phyloP scores from a whole-genome alignment of 495 filamentous ascomycete genomes.

The Trichoderma reesei region DNA sequence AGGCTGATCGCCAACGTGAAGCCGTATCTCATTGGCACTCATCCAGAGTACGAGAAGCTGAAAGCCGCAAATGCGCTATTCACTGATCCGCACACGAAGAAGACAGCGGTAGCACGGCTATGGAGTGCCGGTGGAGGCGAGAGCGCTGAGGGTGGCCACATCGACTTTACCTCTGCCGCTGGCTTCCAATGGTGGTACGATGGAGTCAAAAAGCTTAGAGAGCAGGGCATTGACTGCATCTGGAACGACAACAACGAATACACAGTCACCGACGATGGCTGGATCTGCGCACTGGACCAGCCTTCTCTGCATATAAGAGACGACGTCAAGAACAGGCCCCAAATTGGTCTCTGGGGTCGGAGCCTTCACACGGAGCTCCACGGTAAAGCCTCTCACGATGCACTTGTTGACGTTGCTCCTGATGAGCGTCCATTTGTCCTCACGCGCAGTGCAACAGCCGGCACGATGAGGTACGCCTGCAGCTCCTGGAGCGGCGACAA shows the following conservation, averaged over 20 bases:
- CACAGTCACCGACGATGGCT: constrained; percentile 53
- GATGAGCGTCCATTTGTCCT: constrained; percentile 52
- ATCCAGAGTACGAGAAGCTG: constrained; percentile 52
- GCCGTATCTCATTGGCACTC: constrained; percentile 55
- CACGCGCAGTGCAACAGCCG: constrained; percentile 57
- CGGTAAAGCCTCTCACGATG: constrained; percentile 57
- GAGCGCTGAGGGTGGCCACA: constrained; percentile 57
- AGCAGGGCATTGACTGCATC: constrained; percentile 55
- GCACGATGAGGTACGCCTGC: constrained; percentile 55
- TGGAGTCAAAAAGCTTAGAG: constrained; percentile 48
- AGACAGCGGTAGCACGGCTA: constrained; percentile 47
- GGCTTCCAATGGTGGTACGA: constrained; percentile 64
- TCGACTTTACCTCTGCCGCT: constrained; percentile 55
- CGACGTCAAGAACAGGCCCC: constrained; percentile 20
- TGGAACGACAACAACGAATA: constrained; percentile 77
- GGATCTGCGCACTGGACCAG: constrained; percentile 45
- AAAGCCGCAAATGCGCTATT: constrained; percentile 48
- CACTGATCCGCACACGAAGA: constrained; percentile 42
- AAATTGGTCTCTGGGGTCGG: constrained; percentile 55
- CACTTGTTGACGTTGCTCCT: constrained; percentile 44
- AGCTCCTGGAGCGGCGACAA: constrained; percentile 63
- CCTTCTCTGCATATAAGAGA: constrained; percentile 20
- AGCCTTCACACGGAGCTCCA: constrained; percentile 55
- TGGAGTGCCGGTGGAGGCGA: constrained; percentile 61
- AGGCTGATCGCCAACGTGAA: constrained; percentile 61